Conservation (phyloP, 2,329 filamentous ascomycete species). For the Sporothrix brasiliensis region DNA sequence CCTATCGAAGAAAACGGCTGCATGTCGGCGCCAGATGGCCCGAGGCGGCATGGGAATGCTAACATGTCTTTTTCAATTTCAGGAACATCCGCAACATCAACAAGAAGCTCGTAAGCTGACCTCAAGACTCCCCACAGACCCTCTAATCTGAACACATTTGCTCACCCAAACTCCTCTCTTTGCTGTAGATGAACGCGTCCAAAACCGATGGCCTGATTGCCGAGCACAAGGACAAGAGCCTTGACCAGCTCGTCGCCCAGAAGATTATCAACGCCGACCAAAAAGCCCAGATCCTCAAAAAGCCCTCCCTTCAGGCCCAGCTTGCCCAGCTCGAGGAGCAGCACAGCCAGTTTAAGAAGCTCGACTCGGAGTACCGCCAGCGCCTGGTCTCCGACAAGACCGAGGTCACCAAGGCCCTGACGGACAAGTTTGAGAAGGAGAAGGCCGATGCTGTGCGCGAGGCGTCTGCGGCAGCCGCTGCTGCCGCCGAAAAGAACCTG, state of each 20-base stretch:
- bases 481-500: slow-evolving; percentile 59
- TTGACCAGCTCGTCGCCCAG: slow-evolving; percentile 71
- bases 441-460: slow-evolving; percentile 58
- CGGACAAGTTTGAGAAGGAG: slow-evolving; percentile 56
- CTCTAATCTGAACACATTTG: background rate
- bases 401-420: slow-evolving; percentile 61
- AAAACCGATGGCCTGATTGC: slow-evolving; percentile 72
- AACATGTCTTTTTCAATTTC: slow-evolving; percentile 13
- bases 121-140: too few relatives aligned
- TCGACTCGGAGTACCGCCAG: slow-evolving; percentile 70
- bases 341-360: slow-evolving; percentile 71
- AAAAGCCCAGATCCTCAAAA: slow-evolving; percentile 75
- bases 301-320: slow-evolving; percentile 70
- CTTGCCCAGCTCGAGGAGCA: slow-evolving; percentile 73
- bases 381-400: slow-evolving; percentile 61
- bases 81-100: slow-evolving; percentile 89
- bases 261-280: slow-evolving; percentile 81
- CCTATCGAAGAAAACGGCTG: background rate
- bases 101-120: slow-evolving; percentile 82
- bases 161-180: background rate
- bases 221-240: slow-evolving; percentile 69
- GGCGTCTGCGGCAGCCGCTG: slow-evolving; percentile 58
- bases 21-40: background rate
- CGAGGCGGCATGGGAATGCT: slow-evolving; percentile 14
- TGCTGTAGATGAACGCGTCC: slow-evolving; percentile 63